Evolutionary conservation across 331 rosid species (phyloP).

Genomic region (Erythrophleum ivorense): DNA sequence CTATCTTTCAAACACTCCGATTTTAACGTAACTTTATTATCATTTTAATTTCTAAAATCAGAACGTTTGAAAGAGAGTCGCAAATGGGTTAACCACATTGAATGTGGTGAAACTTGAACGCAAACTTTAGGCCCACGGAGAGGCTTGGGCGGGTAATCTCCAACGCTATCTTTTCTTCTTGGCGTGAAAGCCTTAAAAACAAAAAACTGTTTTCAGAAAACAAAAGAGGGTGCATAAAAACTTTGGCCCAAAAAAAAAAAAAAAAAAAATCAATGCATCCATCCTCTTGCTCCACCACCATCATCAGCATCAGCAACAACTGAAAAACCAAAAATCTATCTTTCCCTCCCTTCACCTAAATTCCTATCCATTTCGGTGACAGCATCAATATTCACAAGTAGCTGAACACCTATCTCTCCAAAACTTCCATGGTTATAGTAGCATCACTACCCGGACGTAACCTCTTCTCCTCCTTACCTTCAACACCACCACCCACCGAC

Average conservation of each 20-base stretch:
- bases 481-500: conserved; percentile 59
- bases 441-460: conserved; percentile 60
- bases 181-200: no score
- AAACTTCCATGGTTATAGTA: conserved; percentile 55
- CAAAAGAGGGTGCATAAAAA: no score
- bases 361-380: neutral
- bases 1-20: no score
- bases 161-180: no score
- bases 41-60: no score
- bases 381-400: neutral
- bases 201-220: no score
- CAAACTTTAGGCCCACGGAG: no score
- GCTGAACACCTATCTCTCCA: neutral
- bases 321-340: conserved; percentile 40
- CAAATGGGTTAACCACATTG: no score
- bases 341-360: neutral
- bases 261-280: neutral
- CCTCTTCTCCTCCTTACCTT: conserved; percentile 84
- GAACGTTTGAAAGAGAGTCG: no score
- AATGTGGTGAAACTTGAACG: no score
- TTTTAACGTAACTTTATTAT: no score
- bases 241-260: neutral
- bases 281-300: neutral
- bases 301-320: neutral
- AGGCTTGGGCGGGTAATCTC: no score